phyloP scores from a whole-genome alignment of 768 basidiomycete genomes.

The Ramaria rubella region DNA sequence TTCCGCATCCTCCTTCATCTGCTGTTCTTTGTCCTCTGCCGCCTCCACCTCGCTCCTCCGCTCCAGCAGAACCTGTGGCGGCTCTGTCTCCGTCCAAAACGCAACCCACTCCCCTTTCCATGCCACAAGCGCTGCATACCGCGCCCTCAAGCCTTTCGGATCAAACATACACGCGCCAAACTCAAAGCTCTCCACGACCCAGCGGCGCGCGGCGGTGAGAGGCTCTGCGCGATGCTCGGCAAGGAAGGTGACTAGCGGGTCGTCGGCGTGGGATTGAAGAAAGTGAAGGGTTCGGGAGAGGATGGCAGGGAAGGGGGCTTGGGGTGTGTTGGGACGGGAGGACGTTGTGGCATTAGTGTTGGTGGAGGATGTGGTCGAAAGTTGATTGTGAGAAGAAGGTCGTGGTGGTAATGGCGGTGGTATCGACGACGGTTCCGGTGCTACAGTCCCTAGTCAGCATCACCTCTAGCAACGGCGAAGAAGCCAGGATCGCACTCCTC shows the following conservation, averaged over 20 bases:
- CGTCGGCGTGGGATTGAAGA: conserved; percentile 36
- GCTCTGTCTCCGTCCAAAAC: conserved; percentile 40
- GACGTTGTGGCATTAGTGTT: not conserved
- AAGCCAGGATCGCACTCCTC: not conserved
- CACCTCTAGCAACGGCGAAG: not conserved
- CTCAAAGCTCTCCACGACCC: conserved; percentile 50
- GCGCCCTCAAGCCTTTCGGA: conserved; percentile 39
- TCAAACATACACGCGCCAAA: conserved; percentile 57
- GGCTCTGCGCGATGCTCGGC: conserved; percentile 50
- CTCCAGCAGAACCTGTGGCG: no score
- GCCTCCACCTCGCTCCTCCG: not conserved
- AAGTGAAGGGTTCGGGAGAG: conserved; percentile 34
- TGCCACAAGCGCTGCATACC: conserved; percentile 41
- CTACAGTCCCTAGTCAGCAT: not conserved
- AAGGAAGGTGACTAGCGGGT: conserved; percentile 42
- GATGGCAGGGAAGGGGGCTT: conserved; percentile 13
- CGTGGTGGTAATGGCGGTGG: not conserved
- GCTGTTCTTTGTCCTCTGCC: not conserved
- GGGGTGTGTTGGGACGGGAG: not conserved
- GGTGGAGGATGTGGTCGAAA: not conserved
- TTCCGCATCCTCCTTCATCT: not conserved
- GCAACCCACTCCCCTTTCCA: conserved; percentile 53
- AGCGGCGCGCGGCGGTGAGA: conserved; percentile 40
- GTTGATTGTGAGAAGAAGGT: not conserved
- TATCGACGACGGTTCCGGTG: not conserved